Base-by-base conservation (phyloP, 345 rosid species). In the Citropsis articulata region DNA sequence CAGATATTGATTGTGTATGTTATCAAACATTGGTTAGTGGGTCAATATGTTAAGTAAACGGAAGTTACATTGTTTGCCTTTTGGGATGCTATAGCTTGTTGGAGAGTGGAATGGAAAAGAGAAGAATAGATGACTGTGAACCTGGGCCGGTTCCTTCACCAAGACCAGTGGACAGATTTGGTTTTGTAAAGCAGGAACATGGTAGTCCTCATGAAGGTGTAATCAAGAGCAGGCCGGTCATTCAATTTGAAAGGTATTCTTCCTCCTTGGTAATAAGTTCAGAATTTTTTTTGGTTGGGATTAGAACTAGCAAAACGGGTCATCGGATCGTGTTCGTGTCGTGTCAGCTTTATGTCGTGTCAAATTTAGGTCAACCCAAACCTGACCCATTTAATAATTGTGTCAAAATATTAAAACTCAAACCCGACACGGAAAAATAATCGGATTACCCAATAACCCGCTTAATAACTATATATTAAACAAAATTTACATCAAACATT, bases 161-260 rank as follows among this genome's bases (percentile, higher is more conserved):
- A 31, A 86, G 83, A 77, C 83, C 85, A 1, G 50, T 92, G 78
- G 98, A 96, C 81, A 90, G 87, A 88, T 91, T 90, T 83, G 96
- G 98, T 75, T 90, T 90, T 79, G 75, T 89, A 55, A 95, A 91
- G 88, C 92, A 88, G 80, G 97, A 92, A 69, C 80, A 63, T 24
- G 85, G 82, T 82, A 84, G 78, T 80, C 72, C 87, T 79, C 85
- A 90, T 42, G 92, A 92, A 27, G 84, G 83, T 75, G 31, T 85
- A 80, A 80, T 45, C 73, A 95, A 88, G 85, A 83, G 83, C 64
- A 89, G 83, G 83, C 85, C 90, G 63, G 83, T 80, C 36, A 66
- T 56, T 87, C 83, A 90, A 35, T 76, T 79, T 77, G 88, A 90
- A 59, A 90, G 92, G 96, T 93, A 86, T 69, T 59, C 22, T 40